Evolutionary conservation across 2,329 filamentous ascomycete species (phyloP).

Genomic region (Diaporthe destruens): DNA sequence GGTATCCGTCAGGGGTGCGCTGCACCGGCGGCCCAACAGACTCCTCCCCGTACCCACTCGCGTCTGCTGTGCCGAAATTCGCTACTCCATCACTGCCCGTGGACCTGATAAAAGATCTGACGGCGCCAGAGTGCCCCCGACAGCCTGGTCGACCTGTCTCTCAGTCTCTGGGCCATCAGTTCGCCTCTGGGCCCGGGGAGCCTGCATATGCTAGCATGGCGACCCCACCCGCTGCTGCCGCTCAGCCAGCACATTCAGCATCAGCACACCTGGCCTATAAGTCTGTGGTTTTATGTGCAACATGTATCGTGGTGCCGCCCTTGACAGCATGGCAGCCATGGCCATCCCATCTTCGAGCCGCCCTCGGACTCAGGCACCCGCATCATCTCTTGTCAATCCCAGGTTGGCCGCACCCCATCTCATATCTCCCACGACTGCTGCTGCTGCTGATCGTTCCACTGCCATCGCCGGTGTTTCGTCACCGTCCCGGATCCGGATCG

Average conservation of each 20-base stretch:
- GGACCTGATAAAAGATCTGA: slow-evolving; percentile 32
- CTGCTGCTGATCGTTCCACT: not conserved
- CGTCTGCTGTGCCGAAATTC: slow-evolving; percentile 38
- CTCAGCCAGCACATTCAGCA: not conserved
- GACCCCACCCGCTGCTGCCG: not conserved
- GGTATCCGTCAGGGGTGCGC: slow-evolving; percentile 32
- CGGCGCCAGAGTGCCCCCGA: slow-evolving; percentile 18
- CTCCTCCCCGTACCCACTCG: slow-evolving; percentile 39
- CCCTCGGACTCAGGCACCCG: slow-evolving; percentile 30
- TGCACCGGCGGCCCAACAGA: not conserved
- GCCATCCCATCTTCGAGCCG: slow-evolving; percentile 24
- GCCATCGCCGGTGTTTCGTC: slow-evolving; percentile 23
- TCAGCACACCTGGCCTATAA: slow-evolving; percentile 9
- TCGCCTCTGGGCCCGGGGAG: not conserved
- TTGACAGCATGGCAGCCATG: slow-evolving; percentile 21
- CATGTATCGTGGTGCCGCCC: not conserved
- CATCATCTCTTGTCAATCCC: slow-evolving; percentile 2
- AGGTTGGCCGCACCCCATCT: slow-evolving; percentile 5
- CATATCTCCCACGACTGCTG: not conserved
- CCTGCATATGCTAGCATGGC: not conserved
- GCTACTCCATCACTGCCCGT: slow-evolving; percentile 26
- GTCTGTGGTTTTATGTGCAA: slow-evolving; percentile 12
- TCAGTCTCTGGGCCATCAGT: slow-evolving; percentile 12
- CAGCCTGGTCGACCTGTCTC: not conserved
- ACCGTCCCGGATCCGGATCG: slow-evolving; percentile 9